A percentile compares a stretch with the other conserved stretches of the same genome.
These are phyloP conservation scores for Santalum album DNA, from an alignment of 164 flowering plant genomes.

Conservation along the genomic window DNA sequence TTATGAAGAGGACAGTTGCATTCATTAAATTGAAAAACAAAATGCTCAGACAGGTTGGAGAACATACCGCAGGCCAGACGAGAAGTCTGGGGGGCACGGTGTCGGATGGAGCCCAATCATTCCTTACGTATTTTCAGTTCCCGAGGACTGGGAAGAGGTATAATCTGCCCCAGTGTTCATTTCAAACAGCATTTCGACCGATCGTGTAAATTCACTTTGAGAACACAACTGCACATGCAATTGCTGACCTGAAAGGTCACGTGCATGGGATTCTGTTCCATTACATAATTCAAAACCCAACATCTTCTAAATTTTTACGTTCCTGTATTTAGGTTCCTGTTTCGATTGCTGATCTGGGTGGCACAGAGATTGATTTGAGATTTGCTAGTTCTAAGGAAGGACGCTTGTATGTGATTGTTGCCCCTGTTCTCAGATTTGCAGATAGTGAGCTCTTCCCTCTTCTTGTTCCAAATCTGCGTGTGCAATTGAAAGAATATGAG, in stretches of 20 bases:
- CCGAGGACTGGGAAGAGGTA: conserved; percentile 89
- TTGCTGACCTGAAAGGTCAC: too few species aligned
- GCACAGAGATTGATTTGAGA: conserved; percentile 93
- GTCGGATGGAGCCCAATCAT: conserved; percentile 99
- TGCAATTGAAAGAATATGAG: too few species aligned
- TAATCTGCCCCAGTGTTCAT: neutral
- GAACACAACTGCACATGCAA: too few species aligned
- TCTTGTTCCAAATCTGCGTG: neutral
- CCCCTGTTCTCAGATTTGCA: conserved; percentile 88
- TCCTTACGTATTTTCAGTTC: conserved; percentile 71
- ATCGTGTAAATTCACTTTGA: neutral
- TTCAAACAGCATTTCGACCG: neutral
- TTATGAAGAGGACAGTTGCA: neutral
- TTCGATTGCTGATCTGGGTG: conserved; percentile 93
- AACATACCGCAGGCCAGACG: conserved; percentile 91
- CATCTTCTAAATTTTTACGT: neutral
- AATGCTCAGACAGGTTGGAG: conserved; percentile 99
- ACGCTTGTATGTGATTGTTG: conserved; percentile 71
- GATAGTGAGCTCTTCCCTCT: conserved; percentile 34
- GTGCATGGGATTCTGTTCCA: too few species aligned
- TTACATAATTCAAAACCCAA: too few species aligned
- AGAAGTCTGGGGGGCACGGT: conserved; percentile 97
- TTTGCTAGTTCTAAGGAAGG: conserved; percentile 79
- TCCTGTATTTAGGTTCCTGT: conserved; percentile 64
- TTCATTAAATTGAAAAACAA: conserved; percentile 12